Conservation (phyloP, 169 alveolate species). For the Neospora caninum region DNA sequence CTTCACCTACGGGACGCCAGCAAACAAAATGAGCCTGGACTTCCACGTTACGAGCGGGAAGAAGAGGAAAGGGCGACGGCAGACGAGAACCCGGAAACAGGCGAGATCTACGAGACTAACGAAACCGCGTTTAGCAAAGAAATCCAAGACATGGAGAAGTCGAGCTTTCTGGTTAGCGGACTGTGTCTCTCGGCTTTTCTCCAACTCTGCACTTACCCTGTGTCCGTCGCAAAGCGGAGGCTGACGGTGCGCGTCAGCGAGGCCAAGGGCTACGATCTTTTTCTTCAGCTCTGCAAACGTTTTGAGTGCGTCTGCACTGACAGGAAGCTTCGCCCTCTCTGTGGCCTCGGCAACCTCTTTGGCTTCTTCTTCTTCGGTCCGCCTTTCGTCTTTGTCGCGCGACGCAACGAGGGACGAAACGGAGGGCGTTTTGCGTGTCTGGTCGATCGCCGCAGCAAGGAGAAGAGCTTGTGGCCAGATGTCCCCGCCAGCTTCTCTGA, state of each 20-base stretch:
- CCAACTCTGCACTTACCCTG: neutral
- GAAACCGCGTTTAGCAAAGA: too few relatives aligned
- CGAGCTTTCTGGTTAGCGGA: too few relatives aligned
- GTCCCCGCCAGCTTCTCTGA: neutral
- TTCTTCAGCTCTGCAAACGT: neutral
- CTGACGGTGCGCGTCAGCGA: slow-evolving; percentile 10
- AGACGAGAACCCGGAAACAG: neutral
- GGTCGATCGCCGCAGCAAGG: neutral
- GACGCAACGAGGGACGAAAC: neutral
- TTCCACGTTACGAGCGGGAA: too few relatives aligned
- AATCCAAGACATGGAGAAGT: too few relatives aligned
- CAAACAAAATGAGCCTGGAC: too few relatives aligned
- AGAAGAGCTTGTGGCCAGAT: slow-evolving; percentile 12
- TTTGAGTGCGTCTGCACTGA: neutral
- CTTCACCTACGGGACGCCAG: neutral
- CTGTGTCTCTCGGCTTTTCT: too few relatives aligned
- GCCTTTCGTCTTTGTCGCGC: neutral
- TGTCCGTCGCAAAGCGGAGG: slow-evolving; percentile 50
- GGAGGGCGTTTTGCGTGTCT: neutral
- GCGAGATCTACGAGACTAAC: too few relatives aligned
- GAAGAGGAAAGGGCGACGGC: neutral
- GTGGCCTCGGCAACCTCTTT: neutral
- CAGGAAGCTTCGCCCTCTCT: neutral
- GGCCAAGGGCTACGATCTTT: slow-evolving; percentile 14
- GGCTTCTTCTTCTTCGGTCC: neutral